These are phyloP conservation scores for Pyrenophora tritici-repentis DNA, from an alignment of 2,329 filamentous ascomycete genomes.

Conservation along the genomic window DNA sequence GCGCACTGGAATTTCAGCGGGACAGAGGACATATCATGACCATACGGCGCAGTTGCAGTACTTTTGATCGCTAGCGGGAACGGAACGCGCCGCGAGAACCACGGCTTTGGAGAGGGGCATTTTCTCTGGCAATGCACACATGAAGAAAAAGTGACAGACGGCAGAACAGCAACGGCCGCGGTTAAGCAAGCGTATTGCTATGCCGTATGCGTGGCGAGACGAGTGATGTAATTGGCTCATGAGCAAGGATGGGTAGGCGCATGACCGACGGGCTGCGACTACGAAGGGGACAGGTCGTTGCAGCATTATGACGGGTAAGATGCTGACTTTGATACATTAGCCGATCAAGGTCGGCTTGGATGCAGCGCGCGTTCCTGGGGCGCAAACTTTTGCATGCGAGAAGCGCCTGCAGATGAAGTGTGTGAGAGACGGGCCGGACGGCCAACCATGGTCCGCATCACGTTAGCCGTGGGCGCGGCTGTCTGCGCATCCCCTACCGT, in stretches of 20 bases:
- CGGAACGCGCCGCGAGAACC: slow-evolving; percentile 32
- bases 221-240: slow-evolving; percentile 18
- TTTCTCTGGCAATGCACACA: slow-evolving; percentile 1
- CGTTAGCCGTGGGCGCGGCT: slow-evolving; percentile 1
- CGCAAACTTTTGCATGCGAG: slow-evolving; percentile 14
- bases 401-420: slow-evolving; percentile 12
- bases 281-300: slow-evolving; percentile 1
- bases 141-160: not conserved
- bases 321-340: slow-evolving; percentile 19
- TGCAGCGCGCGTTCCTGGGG: slow-evolving; percentile 16
- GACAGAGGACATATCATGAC: slow-evolving; percentile 4
- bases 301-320: slow-evolving; percentile 22
- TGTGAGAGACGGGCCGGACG: slow-evolving; percentile 23
- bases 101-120: slow-evolving; percentile 22
- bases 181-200: slow-evolving; percentile 16
- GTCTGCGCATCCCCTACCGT: slow-evolving; percentile 8
- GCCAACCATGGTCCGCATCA: slow-evolving; percentile 22
- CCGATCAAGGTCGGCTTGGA: slow-evolving; percentile 18
- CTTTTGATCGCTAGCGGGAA: slow-evolving; percentile 34
- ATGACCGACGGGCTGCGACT: slow-evolving; percentile 23
- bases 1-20: slow-evolving; percentile 7
- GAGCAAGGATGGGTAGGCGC: slow-evolving; percentile 38
- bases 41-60: slow-evolving; percentile 15
- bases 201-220: slow-evolving; percentile 17
- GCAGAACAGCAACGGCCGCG: slow-evolving; percentile 20